Percentiles rank a stretch among this genome's conserved stretches.
Conservation (phyloP, 495 filamentous ascomycete genomes). For the Lasiosphaeria ovina region DNA sequence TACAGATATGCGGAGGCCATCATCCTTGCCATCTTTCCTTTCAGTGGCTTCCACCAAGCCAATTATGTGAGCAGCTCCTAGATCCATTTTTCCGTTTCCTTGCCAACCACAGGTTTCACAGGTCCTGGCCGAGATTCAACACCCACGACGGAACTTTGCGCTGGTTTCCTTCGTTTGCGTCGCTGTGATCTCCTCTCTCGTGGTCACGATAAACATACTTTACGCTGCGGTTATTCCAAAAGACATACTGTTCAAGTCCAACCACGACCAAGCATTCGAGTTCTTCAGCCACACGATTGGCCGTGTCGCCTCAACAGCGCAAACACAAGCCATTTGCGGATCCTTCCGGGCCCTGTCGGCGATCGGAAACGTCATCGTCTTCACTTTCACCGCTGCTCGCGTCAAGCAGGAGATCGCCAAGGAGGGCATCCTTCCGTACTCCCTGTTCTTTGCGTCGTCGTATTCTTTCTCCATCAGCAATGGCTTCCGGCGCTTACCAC, state of each 20-base stretch:
- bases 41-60: slow-evolving; percentile 25
- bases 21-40: slow-evolving; percentile 21
- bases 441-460: slow-evolving; percentile 32
- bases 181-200: neutral
- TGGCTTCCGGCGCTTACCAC: slow-evolving; percentile 20
- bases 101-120: neutral
- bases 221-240: slow-evolving; percentile 21
- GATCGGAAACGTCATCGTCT: slow-evolving; percentile 55
- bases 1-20: slow-evolving; percentile 43
- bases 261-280: slow-evolving; percentile 16
- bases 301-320: neutral
- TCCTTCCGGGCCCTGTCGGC: slow-evolving; percentile 50
- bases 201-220: neutral
- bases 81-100: neutral
- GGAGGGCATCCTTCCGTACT: slow-evolving; percentile 63
- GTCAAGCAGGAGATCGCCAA: slow-evolving; percentile 68
- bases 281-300: slow-evolving; percentile 22
- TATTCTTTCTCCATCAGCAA: slow-evolving; percentile 20
- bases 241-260: slow-evolving; percentile 12
- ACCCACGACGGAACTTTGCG: slow-evolving; percentile 23
- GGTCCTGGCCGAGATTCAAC: slow-evolving; percentile 21
- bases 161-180: slow-evolving; percentile 40
- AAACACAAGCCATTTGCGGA: slow-evolving; percentile 28
- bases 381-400: slow-evolving; percentile 53
- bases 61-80: slow-evolving; percentile 17